phyloP scores from a whole-genome alignment of 768 basidiomycete species.

The Auricularia sp. region DNA sequence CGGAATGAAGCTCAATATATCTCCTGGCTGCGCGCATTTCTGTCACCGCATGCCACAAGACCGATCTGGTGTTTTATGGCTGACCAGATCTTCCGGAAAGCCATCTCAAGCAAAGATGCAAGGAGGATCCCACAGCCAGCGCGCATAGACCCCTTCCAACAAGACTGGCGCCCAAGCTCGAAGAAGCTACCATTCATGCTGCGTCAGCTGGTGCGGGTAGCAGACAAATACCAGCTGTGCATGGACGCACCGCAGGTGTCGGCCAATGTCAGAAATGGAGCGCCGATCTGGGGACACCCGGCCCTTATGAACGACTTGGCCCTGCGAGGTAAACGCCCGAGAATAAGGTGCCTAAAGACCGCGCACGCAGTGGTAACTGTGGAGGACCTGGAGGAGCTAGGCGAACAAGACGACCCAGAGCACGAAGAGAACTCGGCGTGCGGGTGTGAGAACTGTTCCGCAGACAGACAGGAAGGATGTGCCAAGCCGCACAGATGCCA shows the following conservation, averaged over 20 bases:
- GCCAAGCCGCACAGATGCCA: neutral
- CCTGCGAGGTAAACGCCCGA: neutral
- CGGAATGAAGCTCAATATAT: neutral
- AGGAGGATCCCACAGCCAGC: neutral
- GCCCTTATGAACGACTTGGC: neutral
- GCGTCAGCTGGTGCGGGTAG: neutral
- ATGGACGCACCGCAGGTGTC: neutral
- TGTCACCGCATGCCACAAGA: conserved; percentile 7
- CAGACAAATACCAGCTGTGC: neutral
- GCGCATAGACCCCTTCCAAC: neutral
- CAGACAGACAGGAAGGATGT: neutral
- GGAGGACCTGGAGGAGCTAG: neutral
- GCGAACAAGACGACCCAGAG: neutral
- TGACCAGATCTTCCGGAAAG: conserved; percentile 9
- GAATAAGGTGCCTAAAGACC: neutral
- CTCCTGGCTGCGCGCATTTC: conserved; percentile 14
- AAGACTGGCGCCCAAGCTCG: neutral
- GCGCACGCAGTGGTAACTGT: neutral
- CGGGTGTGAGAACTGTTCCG: neutral
- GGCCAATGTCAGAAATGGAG: neutral
- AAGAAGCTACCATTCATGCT: neutral
- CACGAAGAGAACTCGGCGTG: neutral
- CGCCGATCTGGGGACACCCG: neutral
- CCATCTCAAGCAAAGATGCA: neutral
- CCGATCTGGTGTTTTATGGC: conserved; percentile 22